Conservation (phyloP, 2,329 filamentous ascomycete species). For the Fusarium torreyae region DNA sequence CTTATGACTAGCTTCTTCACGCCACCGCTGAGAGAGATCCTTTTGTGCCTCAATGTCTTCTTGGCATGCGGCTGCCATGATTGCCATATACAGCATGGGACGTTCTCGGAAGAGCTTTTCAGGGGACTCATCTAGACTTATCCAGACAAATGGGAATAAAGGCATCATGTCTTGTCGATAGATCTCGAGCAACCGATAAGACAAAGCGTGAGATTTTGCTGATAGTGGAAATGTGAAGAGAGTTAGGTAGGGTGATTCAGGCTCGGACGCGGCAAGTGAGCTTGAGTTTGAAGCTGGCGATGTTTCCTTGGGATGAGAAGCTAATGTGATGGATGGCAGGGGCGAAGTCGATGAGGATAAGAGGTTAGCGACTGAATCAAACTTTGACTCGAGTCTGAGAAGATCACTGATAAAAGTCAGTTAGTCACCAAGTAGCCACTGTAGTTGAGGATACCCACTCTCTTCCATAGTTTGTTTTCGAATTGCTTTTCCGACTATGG, state of each 20-base stretch:
- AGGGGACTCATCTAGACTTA: neutral
- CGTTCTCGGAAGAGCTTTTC: conserved; percentile 8
- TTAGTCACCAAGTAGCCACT: too few species aligned
- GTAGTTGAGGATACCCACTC: neutral
- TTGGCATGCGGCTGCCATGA: conserved; percentile 29
- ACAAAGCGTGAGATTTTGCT: neutral
- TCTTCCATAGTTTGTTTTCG: conserved; percentile 11
- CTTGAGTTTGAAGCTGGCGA: neutral
- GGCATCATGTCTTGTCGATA: conserved; percentile 29
- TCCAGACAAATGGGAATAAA: conserved; percentile 19
- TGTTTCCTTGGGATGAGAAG: neutral
- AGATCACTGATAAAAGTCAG: conserved; percentile 8
- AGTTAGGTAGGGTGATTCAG: neutral
- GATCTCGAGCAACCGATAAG: conserved; percentile 8
- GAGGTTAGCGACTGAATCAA: conserved; percentile 25
- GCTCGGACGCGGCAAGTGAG: neutral
- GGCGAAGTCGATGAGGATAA: neutral
- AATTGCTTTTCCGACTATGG: conserved; percentile 7
- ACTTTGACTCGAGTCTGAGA: conserved; percentile 23
- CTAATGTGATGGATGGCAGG: neutral
- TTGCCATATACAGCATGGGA: conserved; percentile 23
- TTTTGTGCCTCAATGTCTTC: conserved; percentile 5
- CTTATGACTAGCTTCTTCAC: conserved; percentile 18
- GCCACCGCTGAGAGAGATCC: conserved; percentile 19
- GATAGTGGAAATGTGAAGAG: conserved; percentile 11